A percentile compares a stretch with the other conserved stretches of the same genome.
Evolutionary conservation across 2,329 filamentous ascomycete genomes (phyloP).

Genomic region (Bipolaris cookei): DNA sequence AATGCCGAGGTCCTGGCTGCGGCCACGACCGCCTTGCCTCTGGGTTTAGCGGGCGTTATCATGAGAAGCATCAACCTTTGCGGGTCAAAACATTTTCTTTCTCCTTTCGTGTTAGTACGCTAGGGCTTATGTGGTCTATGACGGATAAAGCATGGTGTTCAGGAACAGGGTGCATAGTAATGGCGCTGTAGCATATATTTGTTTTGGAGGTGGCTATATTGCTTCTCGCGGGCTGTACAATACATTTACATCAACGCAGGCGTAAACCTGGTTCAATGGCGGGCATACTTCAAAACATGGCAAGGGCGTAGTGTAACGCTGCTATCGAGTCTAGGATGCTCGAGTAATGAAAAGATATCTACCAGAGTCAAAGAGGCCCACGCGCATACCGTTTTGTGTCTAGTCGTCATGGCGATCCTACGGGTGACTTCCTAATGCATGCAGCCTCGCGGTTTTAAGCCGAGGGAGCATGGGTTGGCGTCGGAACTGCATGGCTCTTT

Average conservation of each 20-base stretch:
- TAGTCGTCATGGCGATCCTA: conserved; percentile 1
- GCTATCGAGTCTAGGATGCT: conserved; percentile 2
- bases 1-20: conserved; percentile 6
- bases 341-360: conserved; percentile 11
- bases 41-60: conserved; percentile 34
- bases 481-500: neutral
- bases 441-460: neutral
- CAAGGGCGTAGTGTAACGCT: conserved; percentile 6
- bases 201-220: conserved; percentile 16
- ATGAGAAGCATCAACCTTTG: conserved; percentile 30
- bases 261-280: conserved; percentile 8
- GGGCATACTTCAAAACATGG: conserved; percentile 7
- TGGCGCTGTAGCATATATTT: conserved; percentile 21
- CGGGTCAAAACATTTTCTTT: conserved; percentile 37
- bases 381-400: neutral
- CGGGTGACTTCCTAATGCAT: conserved; percentile 6
- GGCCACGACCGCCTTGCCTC: conserved; percentile 8
- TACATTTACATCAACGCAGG: conserved; percentile 9
- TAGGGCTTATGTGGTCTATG: conserved; percentile 22
- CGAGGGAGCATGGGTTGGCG: neutral
- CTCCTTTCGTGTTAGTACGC: conserved; percentile 32
- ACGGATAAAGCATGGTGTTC: conserved; percentile 27
- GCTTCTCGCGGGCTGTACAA: conserved; percentile 11
- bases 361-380: conserved; percentile 5
- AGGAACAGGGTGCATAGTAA: conserved; percentile 27